phyloP scores from a whole-genome alignment of 108 stramenopile species.

The Fragilaria radians region DNA sequence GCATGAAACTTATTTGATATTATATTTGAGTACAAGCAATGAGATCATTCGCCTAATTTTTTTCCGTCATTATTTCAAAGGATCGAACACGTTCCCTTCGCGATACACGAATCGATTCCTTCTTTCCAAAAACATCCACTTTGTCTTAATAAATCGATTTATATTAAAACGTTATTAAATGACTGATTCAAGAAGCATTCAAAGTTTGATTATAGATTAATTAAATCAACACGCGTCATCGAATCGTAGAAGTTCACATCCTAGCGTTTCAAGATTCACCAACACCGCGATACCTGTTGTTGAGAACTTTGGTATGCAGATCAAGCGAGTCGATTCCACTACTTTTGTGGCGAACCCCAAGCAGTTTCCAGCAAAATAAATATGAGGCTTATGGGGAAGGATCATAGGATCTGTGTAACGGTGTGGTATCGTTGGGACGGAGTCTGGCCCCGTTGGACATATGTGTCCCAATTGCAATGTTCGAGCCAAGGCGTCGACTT shows the following conservation, averaged over 20 bases:
- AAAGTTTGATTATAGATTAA: too few relatives aligned
- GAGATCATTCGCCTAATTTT: too few relatives aligned
- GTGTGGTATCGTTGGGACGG: slow-evolving; percentile 71
- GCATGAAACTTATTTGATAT: too few relatives aligned
- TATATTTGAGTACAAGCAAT: too few relatives aligned
- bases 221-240: slow-evolving; percentile 8
- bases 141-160: too few relatives aligned
- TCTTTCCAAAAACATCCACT: too few relatives aligned
- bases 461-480: slow-evolving; percentile 65
- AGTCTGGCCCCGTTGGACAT: slow-evolving; percentile 85
- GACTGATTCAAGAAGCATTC: too few relatives aligned
- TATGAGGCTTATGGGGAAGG: slow-evolving; percentile 31
- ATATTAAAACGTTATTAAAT: too few relatives aligned
- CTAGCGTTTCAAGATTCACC: slow-evolving; percentile 64
- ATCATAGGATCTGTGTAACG: slow-evolving; percentile 73
- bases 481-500: slow-evolving; percentile 50
- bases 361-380: slow-evolving; percentile 66
- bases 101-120: too few relatives aligned
- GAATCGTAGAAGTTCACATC: slow-evolving; percentile 59
- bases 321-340: slow-evolving; percentile 29
- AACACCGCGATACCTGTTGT: slow-evolving; percentile 62
- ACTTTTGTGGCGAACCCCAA: slow-evolving; percentile 41
- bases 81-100: too few relatives aligned
- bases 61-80: too few relatives aligned
- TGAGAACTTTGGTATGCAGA: slow-evolving; percentile 72